phyloP scores from a whole-genome alignment of 2,329 filamentous ascomycete species.

The Fusarium oxysporum region DNA sequence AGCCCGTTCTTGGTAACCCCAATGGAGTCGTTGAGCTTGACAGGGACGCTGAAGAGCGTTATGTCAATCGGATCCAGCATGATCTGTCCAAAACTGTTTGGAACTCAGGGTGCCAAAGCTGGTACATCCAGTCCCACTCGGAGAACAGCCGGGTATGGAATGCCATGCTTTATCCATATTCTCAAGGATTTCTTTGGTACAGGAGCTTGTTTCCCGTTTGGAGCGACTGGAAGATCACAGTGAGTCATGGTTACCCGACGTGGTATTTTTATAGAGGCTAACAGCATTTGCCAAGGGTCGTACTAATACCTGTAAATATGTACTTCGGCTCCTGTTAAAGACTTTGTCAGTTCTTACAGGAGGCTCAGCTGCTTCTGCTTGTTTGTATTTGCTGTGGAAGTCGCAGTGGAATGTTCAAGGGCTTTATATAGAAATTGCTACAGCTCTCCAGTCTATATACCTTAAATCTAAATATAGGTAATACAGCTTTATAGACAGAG shows the following conservation, averaged over 20 bases:
- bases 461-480: too few species aligned
- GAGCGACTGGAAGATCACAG: background rate
- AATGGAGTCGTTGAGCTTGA: background rate
- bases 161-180: background rate
- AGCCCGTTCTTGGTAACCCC: background rate
- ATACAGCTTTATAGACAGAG: too few species aligned
- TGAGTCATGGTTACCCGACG: fast-evolving
- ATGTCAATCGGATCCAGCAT: background rate
- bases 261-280: background rate
- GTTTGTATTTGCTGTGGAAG: background rate
- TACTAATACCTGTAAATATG: fast-evolving
- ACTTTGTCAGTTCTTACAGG: background rate
- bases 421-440: too few species aligned
- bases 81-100: background rate
- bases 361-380: background rate
- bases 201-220: background rate
- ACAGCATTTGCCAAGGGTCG: background rate
- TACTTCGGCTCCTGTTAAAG: background rate
- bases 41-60: background rate
- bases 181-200: background rate
- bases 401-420: background rate
- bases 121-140: background rate
- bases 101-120: background rate
- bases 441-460: too few species aligned
- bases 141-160: background rate